These are phyloP conservation scores for Murraya koenigii DNA, from an alignment of 345 rosid species.

Conservation along the genomic window DNA sequence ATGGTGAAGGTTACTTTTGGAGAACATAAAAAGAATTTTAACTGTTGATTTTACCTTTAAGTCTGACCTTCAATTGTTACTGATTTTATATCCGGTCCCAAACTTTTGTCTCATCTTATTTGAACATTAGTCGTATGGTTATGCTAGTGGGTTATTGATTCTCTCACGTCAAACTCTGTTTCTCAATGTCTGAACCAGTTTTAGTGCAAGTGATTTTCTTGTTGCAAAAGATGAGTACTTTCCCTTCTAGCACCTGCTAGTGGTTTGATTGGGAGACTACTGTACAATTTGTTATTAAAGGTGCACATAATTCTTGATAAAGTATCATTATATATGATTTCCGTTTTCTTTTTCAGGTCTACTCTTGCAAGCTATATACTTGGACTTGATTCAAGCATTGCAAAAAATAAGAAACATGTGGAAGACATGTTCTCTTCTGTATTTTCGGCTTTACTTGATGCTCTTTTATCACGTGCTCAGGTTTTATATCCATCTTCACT, in stretches of 20 bases:
- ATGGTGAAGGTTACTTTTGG: not conserved
- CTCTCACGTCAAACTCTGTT: not conserved
- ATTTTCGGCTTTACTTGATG: slow-evolving; percentile 76
- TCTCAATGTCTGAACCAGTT: not conserved
- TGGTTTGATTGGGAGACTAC: not conserved
- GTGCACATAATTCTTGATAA: not conserved
- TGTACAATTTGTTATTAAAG: not conserved
- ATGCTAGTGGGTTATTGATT: not conserved
- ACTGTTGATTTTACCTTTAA: not conserved
- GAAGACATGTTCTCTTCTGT: slow-evolving; percentile 65
- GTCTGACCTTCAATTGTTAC: not conserved
- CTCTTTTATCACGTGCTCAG: slow-evolving; percentile 86
- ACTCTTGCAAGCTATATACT: slow-evolving; percentile 70
- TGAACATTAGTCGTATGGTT: not conserved
- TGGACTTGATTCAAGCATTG: slow-evolving; percentile 45
- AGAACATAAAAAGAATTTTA: not conserved
- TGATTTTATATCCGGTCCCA: not conserved
- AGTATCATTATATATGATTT: not conserved
- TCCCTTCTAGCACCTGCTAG: not conserved
- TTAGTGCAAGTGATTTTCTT: not conserved
- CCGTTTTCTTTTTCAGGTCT: slow-evolving; percentile 54
- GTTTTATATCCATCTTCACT: slow-evolving; percentile 35
- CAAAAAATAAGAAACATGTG: slow-evolving; percentile 42
- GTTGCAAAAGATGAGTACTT: not conserved
- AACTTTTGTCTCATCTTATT: not conserved